Conservation (phyloP, 768 basidiomycete species). For the Dacryopinax primogenitus region DNA sequence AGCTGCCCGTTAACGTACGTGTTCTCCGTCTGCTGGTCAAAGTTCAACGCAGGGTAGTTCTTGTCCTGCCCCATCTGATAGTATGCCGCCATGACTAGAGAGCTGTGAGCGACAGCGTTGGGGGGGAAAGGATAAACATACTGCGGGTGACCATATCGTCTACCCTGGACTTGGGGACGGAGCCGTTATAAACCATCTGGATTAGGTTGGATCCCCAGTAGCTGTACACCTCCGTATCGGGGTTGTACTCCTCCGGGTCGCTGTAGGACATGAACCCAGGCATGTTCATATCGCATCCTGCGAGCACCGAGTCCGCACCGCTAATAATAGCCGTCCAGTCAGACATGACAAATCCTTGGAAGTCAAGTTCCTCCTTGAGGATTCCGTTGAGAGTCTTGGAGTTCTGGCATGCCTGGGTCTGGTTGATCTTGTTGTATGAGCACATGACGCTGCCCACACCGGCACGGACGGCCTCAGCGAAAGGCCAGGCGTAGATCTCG, state of each 20-base stretch:
- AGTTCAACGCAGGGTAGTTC: constrained; percentile 53
- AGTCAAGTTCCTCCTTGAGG: constrained; percentile 62
- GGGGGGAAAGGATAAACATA: constrained; percentile 22
- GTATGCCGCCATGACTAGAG: constrained; percentile 31
- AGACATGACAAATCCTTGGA: constrained; percentile 43
- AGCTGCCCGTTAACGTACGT: constrained; percentile 36
- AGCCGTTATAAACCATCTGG: constrained; percentile 54
- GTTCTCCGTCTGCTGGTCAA: constrained; percentile 55
- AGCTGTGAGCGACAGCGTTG: not conserved
- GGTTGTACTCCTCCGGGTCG: constrained; percentile 23
- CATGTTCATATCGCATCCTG: constrained; percentile 56
- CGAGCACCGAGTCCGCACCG: constrained; percentile 28
- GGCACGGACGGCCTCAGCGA: constrained; percentile 43
- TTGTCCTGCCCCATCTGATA: constrained; percentile 38
- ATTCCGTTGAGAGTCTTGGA: constrained; percentile 56
- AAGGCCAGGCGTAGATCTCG: constrained; percentile 21
- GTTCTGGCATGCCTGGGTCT: constrained; percentile 64
- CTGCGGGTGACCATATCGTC: constrained; percentile 58
- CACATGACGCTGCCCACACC: constrained; percentile 66
- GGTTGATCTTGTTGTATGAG: constrained; percentile 43
- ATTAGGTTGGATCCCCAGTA: constrained; percentile 55
- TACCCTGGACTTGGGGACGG: constrained; percentile 50
- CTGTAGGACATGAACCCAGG: constrained; percentile 47
- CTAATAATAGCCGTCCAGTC: constrained; percentile 51
- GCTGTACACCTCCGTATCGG: constrained; percentile 31